A percentile compares a stretch with the other conserved stretches of the same genome.
phyloP scores from a whole-genome alignment of 345 rosid genomes.

The Sonneratia alba region DNA sequence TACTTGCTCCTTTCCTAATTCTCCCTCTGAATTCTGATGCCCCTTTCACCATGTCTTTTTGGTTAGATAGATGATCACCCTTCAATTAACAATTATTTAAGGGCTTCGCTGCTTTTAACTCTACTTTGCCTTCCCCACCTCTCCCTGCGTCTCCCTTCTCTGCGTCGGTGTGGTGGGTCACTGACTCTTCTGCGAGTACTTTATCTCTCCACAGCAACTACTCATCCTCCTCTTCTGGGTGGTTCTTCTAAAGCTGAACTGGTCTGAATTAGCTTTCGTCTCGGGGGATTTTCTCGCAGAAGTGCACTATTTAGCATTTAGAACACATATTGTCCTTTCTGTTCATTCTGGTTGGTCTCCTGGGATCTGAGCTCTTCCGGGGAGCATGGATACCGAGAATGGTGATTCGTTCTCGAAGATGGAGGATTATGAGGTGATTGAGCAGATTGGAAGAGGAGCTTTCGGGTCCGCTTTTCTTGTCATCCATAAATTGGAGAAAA shows the following conservation, averaged over 20 bases:
- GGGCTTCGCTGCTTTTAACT: constrained; percentile 16
- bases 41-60: not conserved
- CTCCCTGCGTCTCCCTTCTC: constrained; percentile 6
- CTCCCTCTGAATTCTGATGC: not conserved
- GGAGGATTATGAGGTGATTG: constrained; percentile 70
- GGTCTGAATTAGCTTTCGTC: constrained; percentile 5
- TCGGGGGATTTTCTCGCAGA: not conserved
- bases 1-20: not conserved
- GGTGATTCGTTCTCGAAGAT: constrained; percentile 49
- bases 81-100: not conserved
- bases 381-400: constrained; percentile 42
- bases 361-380: not conserved
- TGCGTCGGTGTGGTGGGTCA: constrained; percentile 12
- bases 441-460: constrained; percentile 77
- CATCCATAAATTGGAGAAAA: constrained; percentile 60
- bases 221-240: not conserved
- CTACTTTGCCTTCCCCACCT: constrained; percentile 7
- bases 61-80: not conserved
- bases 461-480: constrained; percentile 81
- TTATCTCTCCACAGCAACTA: constrained; percentile 8
- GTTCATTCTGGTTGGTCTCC: not conserved
- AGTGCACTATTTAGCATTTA: not conserved
- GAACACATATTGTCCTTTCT: constrained; percentile 1
- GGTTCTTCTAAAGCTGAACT: not conserved
- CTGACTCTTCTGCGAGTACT: constrained; percentile 26